Percentiles rank a stretch among this genome's conserved stretches.
phyloP scores from a whole-genome alignment of 345 rosid genomes.

The Salix caprea region DNA sequence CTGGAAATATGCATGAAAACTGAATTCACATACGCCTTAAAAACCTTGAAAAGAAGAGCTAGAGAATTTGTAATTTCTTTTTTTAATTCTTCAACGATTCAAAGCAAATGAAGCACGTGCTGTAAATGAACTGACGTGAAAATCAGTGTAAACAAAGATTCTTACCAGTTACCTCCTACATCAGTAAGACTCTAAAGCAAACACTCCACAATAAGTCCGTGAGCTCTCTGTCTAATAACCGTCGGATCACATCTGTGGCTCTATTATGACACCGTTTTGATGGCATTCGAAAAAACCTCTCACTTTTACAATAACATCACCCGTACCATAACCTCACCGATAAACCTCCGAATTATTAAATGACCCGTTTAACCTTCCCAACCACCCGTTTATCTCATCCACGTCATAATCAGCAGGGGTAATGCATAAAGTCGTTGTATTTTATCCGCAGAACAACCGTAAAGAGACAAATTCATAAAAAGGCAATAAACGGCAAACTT shows the following conservation, averaged over 20 bases:
- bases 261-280: background rate
- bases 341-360: too few relatives aligned
- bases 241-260: background rate
- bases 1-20: too few relatives aligned
- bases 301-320: background rate
- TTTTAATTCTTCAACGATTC: too few relatives aligned
- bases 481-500: slow-evolving; percentile 12
- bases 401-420: background rate
- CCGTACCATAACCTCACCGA: background rate
- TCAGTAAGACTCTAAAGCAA: background rate
- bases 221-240: background rate
- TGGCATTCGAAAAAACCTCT: background rate
- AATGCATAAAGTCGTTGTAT: background rate
- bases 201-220: background rate
- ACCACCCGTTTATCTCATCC: background rate
- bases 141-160: background rate
- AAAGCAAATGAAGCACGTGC: slow-evolving; percentile 1
- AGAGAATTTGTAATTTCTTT: background rate
- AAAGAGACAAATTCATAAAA: slow-evolving; percentile 17
- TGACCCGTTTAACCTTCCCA: slow-evolving; percentile 1
- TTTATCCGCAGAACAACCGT: slow-evolving; percentile 1
- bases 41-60: too few relatives aligned
- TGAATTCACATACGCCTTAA: too few relatives aligned
- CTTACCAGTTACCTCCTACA: too few relatives aligned
- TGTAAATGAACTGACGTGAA: background rate